phyloP scores from a whole-genome alignment of 1,139 yeast genomes.

The Scheffersomyces quercinus region DNA sequence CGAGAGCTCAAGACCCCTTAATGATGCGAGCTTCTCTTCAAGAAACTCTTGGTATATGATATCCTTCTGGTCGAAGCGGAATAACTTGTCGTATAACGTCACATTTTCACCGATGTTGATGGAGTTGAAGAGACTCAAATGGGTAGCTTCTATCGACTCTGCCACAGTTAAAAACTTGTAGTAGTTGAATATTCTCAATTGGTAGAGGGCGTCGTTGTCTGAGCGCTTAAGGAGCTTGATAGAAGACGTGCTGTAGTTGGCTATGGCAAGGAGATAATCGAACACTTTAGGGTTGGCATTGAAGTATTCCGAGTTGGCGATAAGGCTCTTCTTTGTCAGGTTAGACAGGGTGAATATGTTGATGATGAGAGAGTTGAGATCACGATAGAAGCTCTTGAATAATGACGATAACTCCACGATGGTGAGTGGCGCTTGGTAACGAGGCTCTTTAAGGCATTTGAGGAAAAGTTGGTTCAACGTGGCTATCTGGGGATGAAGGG shows the following conservation, averaged over 20 bases:
- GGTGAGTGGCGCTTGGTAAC: slow-evolving; percentile 44
- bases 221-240: slow-evolving; percentile 39
- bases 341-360: slow-evolving; percentile 41
- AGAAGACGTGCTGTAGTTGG: slow-evolving; percentile 42
- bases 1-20: slow-evolving; percentile 27
- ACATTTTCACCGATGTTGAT: slow-evolving; percentile 26
- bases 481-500: slow-evolving; percentile 23
- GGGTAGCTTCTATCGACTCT: slow-evolving; percentile 38
- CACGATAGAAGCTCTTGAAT: slow-evolving; percentile 38
- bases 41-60: slow-evolving; percentile 37
- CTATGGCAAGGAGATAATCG: slow-evolving; percentile 47
- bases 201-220: slow-evolving; percentile 38
- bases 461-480: slow-evolving; percentile 31
- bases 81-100: slow-evolving; percentile 39
- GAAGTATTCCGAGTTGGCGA: slow-evolving; percentile 31
- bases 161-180: slow-evolving; percentile 39
- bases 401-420: slow-evolving; percentile 34
- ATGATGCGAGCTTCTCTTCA: slow-evolving; percentile 32
- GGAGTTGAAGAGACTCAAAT: slow-evolving; percentile 29
- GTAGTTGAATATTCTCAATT: slow-evolving; percentile 42
- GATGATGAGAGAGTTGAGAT: slow-evolving; percentile 36
- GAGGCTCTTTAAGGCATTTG: slow-evolving; percentile 43
- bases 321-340: slow-evolving; percentile 39
- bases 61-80: slow-evolving; percentile 42
- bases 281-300: slow-evolving; percentile 31